phyloP scores from a whole-genome alignment of 805 yeast genomes.

The Wickerhamomyces sydowiorum region DNA sequence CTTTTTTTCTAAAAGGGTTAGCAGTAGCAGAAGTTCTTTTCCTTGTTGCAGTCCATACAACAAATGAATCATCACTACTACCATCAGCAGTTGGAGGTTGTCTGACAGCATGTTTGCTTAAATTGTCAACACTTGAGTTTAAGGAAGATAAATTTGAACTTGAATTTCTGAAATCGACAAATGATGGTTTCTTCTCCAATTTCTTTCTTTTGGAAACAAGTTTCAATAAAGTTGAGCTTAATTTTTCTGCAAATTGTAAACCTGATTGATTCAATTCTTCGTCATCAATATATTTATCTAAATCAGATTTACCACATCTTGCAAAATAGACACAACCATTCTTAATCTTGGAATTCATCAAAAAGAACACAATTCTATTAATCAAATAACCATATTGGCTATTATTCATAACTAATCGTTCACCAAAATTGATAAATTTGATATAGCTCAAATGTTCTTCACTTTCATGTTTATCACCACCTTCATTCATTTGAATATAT shows the following conservation, averaged over 20 bases:
- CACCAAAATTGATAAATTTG: conserved; percentile 88
- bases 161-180: conserved; percentile 1
- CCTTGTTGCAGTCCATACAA: conserved; percentile 95
- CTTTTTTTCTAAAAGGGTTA: conserved; percentile 53
- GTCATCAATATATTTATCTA: conserved; percentile 61
- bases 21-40: conserved; percentile 80
- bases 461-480: conserved; percentile 12
- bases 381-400: conserved; percentile 84
- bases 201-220: conserved; percentile 27
- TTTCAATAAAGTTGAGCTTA: conserved; percentile 50
- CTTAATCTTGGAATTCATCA: conserved; percentile 86
- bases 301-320: conserved; percentile 52
- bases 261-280: conserved; percentile 81
- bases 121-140: conserved; percentile 11
- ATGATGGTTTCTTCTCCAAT: neutral
- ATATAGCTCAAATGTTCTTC: conserved; percentile 63
- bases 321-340: conserved; percentile 92
- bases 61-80: conserved; percentile 52
- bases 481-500: conserved; percentile 62
- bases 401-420: conserved; percentile 70
- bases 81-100: conserved; percentile 48
- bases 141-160: conserved; percentile 4
- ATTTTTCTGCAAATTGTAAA: conserved; percentile 52
- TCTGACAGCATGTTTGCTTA: conserved; percentile 21
- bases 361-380: conserved; percentile 84